These are phyloP conservation scores for Coemansia biformis DNA, from an alignment of 192 early-diverging fungal genomes.

Conservation along the genomic window DNA sequence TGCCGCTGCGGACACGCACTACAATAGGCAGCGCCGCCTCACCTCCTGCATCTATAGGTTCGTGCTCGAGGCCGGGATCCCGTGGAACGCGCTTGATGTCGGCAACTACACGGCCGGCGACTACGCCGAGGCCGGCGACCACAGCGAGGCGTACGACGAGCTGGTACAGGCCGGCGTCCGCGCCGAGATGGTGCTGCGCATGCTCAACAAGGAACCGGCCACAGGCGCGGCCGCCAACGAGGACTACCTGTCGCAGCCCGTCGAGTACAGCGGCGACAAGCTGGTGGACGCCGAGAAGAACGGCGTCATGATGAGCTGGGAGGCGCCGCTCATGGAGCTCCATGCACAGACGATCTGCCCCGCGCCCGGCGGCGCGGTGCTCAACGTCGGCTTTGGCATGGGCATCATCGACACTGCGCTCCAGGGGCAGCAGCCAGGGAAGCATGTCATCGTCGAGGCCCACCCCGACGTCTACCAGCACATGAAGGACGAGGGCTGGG, in stretches of 20 bases:
- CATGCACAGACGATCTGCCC: constrained; percentile 75
- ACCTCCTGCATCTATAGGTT: no score
- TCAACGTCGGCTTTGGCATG: constrained; percentile 73
- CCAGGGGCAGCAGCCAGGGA: constrained; percentile 62
- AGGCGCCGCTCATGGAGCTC: constrained; percentile 82
- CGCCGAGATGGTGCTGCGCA: constrained; percentile 72
- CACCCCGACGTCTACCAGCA: constrained; percentile 92
- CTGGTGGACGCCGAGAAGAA: constrained; percentile 82
- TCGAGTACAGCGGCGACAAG: constrained; percentile 75
- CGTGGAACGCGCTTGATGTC: constrained; percentile 80
- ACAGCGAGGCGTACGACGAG: constrained; percentile 64
- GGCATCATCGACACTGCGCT: constrained; percentile 84
- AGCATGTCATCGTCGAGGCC: constrained; percentile 93
- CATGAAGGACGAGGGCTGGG: constrained; percentile 82
- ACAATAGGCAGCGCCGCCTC: not conserved
- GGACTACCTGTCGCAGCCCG: constrained; percentile 69
- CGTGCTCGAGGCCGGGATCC: constrained; percentile 60
- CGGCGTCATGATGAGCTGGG: constrained; percentile 99
- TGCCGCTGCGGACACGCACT: not conserved
- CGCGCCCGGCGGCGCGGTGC: constrained; percentile 22
- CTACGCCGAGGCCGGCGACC: constrained; percentile 65
- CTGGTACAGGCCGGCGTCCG: constrained; percentile 83
- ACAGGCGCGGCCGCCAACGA: constrained; percentile 61
- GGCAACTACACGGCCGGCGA: constrained; percentile 77
- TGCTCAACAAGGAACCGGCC: constrained; percentile 35